phyloP scores from a whole-genome alignment of 202 grass and related monocot species.

The Brachypodium distachyon region DNA sequence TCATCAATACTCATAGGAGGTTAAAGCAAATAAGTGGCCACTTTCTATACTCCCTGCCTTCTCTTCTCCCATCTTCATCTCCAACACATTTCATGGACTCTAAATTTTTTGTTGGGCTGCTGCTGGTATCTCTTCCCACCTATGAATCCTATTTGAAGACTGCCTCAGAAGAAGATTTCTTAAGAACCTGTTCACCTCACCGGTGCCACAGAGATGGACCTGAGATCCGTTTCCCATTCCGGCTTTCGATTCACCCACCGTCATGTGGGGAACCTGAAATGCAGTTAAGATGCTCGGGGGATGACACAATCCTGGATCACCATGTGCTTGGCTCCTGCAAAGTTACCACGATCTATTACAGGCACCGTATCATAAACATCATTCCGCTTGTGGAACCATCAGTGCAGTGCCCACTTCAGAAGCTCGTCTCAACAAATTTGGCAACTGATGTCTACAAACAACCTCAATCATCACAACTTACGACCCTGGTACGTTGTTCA shows the following conservation, averaged over 20 bases:
- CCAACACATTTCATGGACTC: background rate
- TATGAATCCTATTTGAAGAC: background rate
- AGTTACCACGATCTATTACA: constrained; percentile 13
- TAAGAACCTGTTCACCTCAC: background rate
- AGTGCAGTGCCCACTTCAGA: background rate
- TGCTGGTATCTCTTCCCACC: background rate
- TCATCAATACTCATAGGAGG: background rate
- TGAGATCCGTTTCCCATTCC: background rate
- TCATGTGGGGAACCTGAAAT: constrained; percentile 16
- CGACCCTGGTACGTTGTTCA: background rate
- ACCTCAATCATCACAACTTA: background rate
- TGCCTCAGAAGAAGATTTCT: constrained; percentile 6
- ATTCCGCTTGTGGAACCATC: background rate
- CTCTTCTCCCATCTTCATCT: background rate
- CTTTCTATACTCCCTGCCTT: background rate
- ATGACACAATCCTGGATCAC: background rate
- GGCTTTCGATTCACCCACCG: background rate
- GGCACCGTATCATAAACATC: background rate
- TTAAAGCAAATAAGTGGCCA: background rate
- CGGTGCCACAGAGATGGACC: background rate
- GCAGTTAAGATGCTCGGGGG: constrained; percentile 22
- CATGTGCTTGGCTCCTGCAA: constrained; percentile 13
- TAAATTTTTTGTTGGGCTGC: background rate
- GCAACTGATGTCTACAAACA: background rate
- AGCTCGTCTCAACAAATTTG: background rate